These are phyloP conservation scores for Leccinum fallax DNA, from an alignment of 1,284 basidiomycete species.

Conservation along the genomic window DNA sequence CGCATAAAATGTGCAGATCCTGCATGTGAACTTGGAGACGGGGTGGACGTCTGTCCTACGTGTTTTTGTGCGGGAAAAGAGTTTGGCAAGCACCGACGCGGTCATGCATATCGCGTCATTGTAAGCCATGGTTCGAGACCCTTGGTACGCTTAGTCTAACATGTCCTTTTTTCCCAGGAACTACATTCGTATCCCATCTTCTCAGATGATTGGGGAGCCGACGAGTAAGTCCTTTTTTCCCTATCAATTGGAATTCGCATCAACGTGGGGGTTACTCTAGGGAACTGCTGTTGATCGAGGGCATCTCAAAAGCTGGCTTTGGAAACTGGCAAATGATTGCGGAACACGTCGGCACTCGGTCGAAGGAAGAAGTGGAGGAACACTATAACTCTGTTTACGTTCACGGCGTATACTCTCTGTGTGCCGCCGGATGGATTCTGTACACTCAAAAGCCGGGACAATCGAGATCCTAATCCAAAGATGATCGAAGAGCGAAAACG, in stretches of 20 bases:
- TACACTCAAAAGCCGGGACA: too few species aligned
- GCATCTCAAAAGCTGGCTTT: slow-evolving; percentile 85
- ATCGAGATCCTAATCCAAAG: too few species aligned
- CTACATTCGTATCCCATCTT: slow-evolving; percentile 97
- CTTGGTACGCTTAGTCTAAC: slow-evolving; percentile 7
- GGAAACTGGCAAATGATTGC: slow-evolving; percentile 99
- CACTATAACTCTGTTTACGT: slow-evolving; percentile 90
- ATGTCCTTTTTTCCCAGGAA: slow-evolving; percentile 57
- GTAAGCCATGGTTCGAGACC: slow-evolving; percentile 47
- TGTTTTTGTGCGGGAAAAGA: slow-evolving; percentile 96
- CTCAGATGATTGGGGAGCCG: slow-evolving; percentile 94
- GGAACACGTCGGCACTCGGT: slow-evolving; percentile 93
- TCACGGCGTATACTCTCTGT: too few species aligned
- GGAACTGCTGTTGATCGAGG: slow-evolving; percentile 90
- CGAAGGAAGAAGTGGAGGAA: slow-evolving; percentile 91
- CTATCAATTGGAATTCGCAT: not conserved
- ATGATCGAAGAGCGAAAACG: too few species aligned
- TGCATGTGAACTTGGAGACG: slow-evolving; percentile 72
- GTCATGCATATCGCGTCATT: slow-evolving; percentile 92
- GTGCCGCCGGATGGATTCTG: too few species aligned
- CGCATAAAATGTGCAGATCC: slow-evolving; percentile 90
- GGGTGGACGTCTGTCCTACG: slow-evolving; percentile 84
- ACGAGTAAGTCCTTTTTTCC: slow-evolving; percentile 67
- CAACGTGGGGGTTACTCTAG: slow-evolving; percentile 40
- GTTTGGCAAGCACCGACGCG: slow-evolving; percentile 83